Evolutionary conservation across 2,329 filamentous ascomycete genomes (phyloP).

Genomic region (Aspergillus tamarii): DNA sequence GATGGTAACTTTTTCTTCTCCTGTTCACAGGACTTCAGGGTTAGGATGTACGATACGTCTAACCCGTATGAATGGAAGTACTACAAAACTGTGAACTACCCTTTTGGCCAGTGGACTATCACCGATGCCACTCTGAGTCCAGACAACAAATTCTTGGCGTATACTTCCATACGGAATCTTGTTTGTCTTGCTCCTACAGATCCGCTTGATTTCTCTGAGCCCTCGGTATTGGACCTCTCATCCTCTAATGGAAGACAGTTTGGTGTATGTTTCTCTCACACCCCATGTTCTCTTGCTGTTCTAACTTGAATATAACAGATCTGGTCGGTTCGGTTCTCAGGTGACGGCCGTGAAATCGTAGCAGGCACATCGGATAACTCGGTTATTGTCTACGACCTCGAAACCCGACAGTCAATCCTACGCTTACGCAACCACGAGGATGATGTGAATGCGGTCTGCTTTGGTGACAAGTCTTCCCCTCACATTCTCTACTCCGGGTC

Average conservation of each 20-base stretch:
- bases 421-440: conserved; percentile 77
- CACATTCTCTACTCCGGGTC: conserved; percentile 96
- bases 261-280: conserved; percentile 40
- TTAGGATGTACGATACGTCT: conserved; percentile 96
- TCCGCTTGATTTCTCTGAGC: conserved; percentile 77
- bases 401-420: conserved; percentile 74
- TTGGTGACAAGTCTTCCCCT: conserved; percentile 83
- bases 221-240: conserved; percentile 75
- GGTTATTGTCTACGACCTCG: conserved; percentile 91
- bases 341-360: conserved; percentile 86
- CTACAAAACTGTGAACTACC: conserved; percentile 87
- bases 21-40: conserved; percentile 87
- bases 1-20: conserved; percentile 98
- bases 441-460: conserved; percentile 96
- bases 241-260: conserved; percentile 50
- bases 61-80: conserved; percentile 95
- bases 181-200: conserved; percentile 89
- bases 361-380: conserved; percentile 80
- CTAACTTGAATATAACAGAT: conserved; percentile 55
- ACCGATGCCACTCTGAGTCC: conserved; percentile 90
- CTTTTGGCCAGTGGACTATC: conserved; percentile 90
- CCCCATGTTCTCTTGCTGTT: background rate
- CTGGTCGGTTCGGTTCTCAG: conserved; percentile 90
- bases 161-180: conserved; percentile 81
- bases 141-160: conserved; percentile 89